phyloP scores from a whole-genome alignment of 257 asterid species.

The Ligustrum vulgare region DNA sequence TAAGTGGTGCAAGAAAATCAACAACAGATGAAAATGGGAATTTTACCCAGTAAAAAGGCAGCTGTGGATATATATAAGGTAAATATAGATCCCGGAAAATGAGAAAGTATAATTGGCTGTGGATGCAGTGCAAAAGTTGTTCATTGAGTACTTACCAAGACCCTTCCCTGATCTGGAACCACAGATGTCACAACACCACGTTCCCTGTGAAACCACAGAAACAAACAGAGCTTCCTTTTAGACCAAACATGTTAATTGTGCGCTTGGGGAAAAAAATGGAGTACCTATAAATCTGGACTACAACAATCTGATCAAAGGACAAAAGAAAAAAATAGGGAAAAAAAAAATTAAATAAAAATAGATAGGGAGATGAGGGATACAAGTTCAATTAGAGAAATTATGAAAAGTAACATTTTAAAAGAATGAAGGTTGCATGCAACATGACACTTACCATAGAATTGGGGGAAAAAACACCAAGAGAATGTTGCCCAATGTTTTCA shows the following conservation, averaged over 20 bases:
- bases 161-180: slow-evolving; percentile 56
- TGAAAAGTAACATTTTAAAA: background rate
- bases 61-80: background rate
- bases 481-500: slow-evolving; percentile 34
- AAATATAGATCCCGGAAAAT: background rate
- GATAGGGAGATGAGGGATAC: background rate
- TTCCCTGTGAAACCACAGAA: slow-evolving; percentile 39
- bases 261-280: background rate
- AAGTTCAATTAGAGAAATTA: background rate
- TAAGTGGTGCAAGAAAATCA: background rate
- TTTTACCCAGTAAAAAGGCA: background rate
- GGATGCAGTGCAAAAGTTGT: slow-evolving; percentile 4
- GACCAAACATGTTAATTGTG: slow-evolving; percentile 6
- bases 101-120: slow-evolving; percentile 9
- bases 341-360: background rate
- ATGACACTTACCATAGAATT: slow-evolving; percentile 44
- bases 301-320: slow-evolving; percentile 9
- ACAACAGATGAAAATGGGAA: background rate
- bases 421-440: background rate
- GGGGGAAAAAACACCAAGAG: slow-evolving; percentile 38
- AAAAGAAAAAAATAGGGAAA: background rate
- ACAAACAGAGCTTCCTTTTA: slow-evolving; percentile 16
- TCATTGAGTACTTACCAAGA: slow-evolving; percentile 47
- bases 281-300: background rate
- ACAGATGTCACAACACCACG: slow-evolving; percentile 55